A percentile compares a stretch with the other conserved stretches of the same genome.
Evolutionary conservation across 345 rosid genomes (phyloP).

Genomic region (Nephelium lappaceum): DNA sequence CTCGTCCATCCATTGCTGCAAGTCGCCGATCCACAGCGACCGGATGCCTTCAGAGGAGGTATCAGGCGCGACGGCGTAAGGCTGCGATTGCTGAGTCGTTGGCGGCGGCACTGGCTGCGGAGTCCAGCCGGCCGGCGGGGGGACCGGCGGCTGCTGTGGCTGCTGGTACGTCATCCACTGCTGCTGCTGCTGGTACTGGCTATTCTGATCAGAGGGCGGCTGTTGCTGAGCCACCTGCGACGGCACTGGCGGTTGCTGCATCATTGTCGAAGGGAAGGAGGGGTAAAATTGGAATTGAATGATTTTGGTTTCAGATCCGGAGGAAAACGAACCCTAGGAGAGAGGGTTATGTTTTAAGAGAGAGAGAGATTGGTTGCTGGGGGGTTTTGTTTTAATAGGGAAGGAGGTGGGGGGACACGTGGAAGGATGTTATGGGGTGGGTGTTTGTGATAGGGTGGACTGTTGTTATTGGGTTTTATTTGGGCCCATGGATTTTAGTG

Average conservation of each 20-base stretch:
- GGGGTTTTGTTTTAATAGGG: neutral
- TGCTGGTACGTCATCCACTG: constrained; percentile 64
- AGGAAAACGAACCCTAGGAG: constrained; percentile 3
- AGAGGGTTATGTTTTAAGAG: neutral
- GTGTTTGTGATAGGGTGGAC: constrained; percentile 13
- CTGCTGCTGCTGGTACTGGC: constrained; percentile 59
- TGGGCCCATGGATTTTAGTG: neutral
- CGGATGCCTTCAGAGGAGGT: constrained; percentile 50
- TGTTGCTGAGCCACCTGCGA: constrained; percentile 37
- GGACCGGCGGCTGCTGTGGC: constrained; percentile 56
- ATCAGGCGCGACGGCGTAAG: constrained; percentile 39
- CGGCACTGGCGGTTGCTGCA: constrained; percentile 67
- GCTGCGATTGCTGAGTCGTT: constrained; percentile 47
- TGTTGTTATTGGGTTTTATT: neutral
- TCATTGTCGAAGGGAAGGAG: constrained; percentile 34
- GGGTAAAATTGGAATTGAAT: neutral
- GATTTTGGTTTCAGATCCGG: neutral
- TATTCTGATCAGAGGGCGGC: constrained; percentile 37
- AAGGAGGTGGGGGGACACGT: neutral
- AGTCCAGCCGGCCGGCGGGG: constrained; percentile 80
- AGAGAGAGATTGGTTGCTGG: neutral
- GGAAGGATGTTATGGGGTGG: neutral
- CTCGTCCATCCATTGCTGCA: constrained; percentile 96
- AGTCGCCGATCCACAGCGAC: constrained; percentile 93
- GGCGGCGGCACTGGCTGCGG: constrained; percentile 76